phyloP scores from a whole-genome alignment of 2,329 filamentous ascomycete species.

The Nemania diffusa region DNA sequence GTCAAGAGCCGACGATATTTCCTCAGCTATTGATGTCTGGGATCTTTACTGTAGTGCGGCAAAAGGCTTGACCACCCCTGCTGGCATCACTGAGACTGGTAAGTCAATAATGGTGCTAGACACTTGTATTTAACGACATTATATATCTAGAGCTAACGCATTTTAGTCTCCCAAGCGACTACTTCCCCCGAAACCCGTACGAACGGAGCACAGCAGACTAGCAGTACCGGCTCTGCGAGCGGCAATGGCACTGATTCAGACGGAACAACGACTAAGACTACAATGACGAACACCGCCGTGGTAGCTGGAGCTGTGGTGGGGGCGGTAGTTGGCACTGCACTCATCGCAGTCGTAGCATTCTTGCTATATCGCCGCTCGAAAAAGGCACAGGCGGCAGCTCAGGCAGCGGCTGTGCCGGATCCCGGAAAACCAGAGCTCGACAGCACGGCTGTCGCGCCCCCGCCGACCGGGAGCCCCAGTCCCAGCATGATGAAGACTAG shows the following conservation, averaged over 20 bases:
- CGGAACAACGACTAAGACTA: conserved; percentile 44
- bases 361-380: conserved; percentile 49
- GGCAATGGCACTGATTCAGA: conserved; percentile 45
- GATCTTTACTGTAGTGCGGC: conserved; percentile 63
- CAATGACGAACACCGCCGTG: conserved; percentile 39
- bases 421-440: conserved; percentile 46
- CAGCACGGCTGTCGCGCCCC: conserved; percentile 29
- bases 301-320: conserved; percentile 51
- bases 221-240: conserved; percentile 17
- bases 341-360: conserved; percentile 50
- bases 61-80: conserved; percentile 53
- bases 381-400: conserved; percentile 22
- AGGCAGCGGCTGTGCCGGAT: background rate
- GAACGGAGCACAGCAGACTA: conserved; percentile 25
- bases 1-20: conserved; percentile 56
- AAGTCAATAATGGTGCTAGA: conserved; percentile 24
- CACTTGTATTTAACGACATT: background rate
- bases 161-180: conserved; percentile 43
- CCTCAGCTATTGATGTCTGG: conserved; percentile 59
- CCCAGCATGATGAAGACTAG: conserved; percentile 34
- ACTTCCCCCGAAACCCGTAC: conserved; percentile 28
- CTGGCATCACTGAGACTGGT: conserved; percentile 55
- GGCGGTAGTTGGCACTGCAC: conserved; percentile 46
- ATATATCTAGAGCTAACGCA: conserved; percentile 32
- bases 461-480: conserved; percentile 33